Evolutionary conservation across 495 filamentous ascomycete species (phyloP).

Genomic region (Aspergillus sclerotiicarbonarius): DNA sequence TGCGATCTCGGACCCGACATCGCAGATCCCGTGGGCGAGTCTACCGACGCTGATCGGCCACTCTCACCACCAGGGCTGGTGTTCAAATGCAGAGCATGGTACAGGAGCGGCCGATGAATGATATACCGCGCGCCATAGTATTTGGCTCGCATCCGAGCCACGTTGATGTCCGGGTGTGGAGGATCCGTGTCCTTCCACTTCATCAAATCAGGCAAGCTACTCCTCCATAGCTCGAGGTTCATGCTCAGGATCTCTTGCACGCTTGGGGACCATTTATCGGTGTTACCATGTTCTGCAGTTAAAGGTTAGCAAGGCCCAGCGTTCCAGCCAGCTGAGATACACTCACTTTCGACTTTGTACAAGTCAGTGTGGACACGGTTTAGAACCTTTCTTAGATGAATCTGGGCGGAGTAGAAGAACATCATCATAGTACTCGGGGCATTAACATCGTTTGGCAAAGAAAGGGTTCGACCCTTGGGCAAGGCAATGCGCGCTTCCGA

Average conservation of each 20-base stretch:
- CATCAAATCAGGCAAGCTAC: constrained; percentile 45
- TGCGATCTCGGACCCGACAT: constrained; percentile 31
- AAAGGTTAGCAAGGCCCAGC: constrained; percentile 1
- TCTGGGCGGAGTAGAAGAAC: constrained; percentile 81
- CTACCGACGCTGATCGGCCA: constrained; percentile 26
- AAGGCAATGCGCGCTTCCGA: constrained; percentile 66
- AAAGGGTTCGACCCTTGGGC: constrained; percentile 46
- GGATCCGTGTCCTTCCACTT: constrained; percentile 66
- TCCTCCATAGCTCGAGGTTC: constrained; percentile 52
- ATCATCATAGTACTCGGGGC: constrained; percentile 51
- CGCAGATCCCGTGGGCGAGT: constrained; percentile 31
- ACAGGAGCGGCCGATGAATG: constrained; percentile 79
- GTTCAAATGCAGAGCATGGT: constrained; percentile 54
- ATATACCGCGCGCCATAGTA: constrained; percentile 92
- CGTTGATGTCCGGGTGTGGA: constrained; percentile 73
- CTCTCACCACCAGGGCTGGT: constrained; percentile 24
- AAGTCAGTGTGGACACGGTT: constrained; percentile 80
- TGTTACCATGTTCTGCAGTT: constrained; percentile 25
- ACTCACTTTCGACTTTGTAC: constrained; percentile 61
- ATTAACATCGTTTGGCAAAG: constrained; percentile 32
- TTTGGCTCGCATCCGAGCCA: constrained; percentile 84
- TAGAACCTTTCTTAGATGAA: constrained; percentile 79
- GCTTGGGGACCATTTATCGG: constrained; percentile 25
- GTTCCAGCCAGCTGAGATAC: background rate
- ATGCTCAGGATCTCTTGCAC: constrained; percentile 40